phyloP scores from a whole-genome alignment of 805 yeast genomes.

The Candida namnaoensis region DNA sequence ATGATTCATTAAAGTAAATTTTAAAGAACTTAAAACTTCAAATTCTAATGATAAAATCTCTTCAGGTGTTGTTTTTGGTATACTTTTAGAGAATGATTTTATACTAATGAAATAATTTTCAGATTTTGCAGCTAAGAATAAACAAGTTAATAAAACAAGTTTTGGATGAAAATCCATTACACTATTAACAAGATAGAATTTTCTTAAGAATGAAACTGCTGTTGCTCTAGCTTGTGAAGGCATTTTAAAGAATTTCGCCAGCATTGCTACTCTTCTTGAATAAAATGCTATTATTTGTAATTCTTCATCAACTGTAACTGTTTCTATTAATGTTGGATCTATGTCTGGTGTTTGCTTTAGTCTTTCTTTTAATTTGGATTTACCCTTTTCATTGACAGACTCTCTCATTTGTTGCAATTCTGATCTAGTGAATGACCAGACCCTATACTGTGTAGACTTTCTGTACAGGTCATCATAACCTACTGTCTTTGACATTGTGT shows the following conservation, averaged over 20 bases:
- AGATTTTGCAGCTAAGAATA: constrained; percentile 86
- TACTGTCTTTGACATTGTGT: constrained; percentile 24
- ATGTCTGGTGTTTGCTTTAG: constrained; percentile 21
- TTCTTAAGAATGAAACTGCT: constrained; percentile 72
- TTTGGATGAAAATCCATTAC: constrained; percentile 89
- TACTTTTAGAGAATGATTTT: constrained; percentile 63
- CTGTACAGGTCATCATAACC: constrained; percentile 85
- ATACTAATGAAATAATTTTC: constrained; percentile 88
- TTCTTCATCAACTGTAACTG: constrained; percentile 64
- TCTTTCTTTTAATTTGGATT: constrained; percentile 20
- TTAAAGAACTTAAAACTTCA: constrained; percentile 58
- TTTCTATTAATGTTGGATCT: constrained; percentile 21
- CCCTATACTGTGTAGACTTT: constrained; percentile 71
- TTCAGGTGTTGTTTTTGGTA: constrained; percentile 58
- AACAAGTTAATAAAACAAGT: constrained; percentile 67
- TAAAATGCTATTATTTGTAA: constrained; percentile 57
- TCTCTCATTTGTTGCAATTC: constrained; percentile 41
- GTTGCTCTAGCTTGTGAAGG: constrained; percentile 88
- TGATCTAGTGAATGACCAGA: constrained; percentile 75
- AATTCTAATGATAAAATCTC: constrained; percentile 77
- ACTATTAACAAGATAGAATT: constrained; percentile 71
- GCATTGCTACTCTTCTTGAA: constrained; percentile 59
- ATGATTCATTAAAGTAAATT: constrained; percentile 77
- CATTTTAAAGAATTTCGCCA: constrained; percentile 67
- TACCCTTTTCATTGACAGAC: constrained; percentile 49